A percentile compares a stretch with the other conserved stretches of the same genome.
Conservation (phyloP, 2,329 filamentous ascomycete genomes). For the Huntiella bhutanensis region DNA sequence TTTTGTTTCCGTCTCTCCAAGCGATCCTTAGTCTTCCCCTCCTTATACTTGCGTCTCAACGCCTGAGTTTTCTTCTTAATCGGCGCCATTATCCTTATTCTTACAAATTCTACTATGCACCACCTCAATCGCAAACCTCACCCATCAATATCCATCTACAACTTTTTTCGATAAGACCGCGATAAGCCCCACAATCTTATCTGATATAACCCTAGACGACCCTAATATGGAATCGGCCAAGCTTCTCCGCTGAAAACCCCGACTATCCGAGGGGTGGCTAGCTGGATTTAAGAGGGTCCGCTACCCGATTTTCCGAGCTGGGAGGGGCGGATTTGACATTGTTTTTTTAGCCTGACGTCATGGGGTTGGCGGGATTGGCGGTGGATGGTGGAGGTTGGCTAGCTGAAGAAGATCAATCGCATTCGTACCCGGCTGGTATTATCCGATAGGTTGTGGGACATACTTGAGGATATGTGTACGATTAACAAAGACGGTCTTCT, state of each 20-base stretch:
- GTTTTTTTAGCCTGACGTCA: too few species aligned
- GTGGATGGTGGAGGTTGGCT: too few species aligned
- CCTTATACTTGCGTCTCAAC: constrained; percentile 10
- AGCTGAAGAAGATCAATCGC: too few species aligned
- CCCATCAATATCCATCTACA: not conserved
- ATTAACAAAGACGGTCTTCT: too few species aligned
- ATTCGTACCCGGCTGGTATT: too few species aligned
- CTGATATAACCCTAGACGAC: not conserved
- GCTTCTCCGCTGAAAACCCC: too few species aligned
- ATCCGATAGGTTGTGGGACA: too few species aligned
- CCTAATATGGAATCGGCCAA: too few species aligned
- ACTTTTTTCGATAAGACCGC: constrained; percentile 9
- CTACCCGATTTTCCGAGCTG: too few species aligned
- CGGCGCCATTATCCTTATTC: constrained; percentile 1
- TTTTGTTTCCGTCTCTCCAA: constrained; percentile 20
- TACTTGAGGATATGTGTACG: too few species aligned
- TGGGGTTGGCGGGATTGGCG: too few species aligned
- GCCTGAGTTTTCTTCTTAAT: constrained; percentile 6
- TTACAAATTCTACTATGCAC: not conserved
- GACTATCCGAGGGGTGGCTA: not conserved
- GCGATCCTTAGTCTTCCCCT: constrained; percentile 11
- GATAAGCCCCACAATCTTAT: constrained; percentile 9
- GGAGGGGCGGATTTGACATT: too few species aligned
- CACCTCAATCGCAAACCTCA: not conserved
- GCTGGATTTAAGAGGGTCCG: not conserved